Percentiles rank a stretch among this genome's conserved stretches.
phyloP scores from a whole-genome alignment of 495 filamentous ascomycete species.

The Staphylotrichum longicolle region DNA sequence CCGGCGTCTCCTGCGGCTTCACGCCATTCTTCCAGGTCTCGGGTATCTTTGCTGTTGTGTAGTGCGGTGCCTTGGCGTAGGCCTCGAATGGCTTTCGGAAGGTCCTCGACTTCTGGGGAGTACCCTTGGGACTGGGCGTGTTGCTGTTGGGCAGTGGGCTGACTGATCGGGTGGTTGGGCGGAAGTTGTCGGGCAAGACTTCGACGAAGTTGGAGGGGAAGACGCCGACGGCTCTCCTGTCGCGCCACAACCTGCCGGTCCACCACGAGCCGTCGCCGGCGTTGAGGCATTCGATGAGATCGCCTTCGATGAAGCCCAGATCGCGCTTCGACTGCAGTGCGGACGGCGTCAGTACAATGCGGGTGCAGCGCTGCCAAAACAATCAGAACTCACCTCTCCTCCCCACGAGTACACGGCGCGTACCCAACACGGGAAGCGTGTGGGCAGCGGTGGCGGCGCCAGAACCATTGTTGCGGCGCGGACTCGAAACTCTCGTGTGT shows the following conservation, averaged over 20 bases:
- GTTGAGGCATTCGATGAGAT: constrained; percentile 96
- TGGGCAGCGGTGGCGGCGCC: constrained; percentile 66
- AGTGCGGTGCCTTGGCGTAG: constrained; percentile 58
- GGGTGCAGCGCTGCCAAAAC: constrained; percentile 16
- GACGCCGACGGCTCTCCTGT: constrained; percentile 80
- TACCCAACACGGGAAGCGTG: constrained; percentile 92
- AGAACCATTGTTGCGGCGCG: constrained; percentile 42
- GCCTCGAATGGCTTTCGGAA: constrained; percentile 71
- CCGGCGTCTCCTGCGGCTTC: constrained; percentile 41
- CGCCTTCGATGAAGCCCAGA: constrained; percentile 93
- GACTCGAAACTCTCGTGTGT: neutral
- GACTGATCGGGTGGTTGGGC: constrained; percentile 70
- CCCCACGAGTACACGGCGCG: constrained; percentile 95
- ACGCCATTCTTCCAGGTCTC: constrained; percentile 45
- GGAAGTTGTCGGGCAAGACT: constrained; percentile 78
- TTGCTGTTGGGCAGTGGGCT: constrained; percentile 63
- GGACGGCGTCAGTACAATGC: constrained; percentile 9
- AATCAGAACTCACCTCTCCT: constrained; percentile 65
- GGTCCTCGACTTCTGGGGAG: constrained; percentile 57
- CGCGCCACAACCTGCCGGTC: constrained; percentile 85
- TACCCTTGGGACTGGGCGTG: constrained; percentile 51
- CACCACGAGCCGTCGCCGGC: constrained; percentile 98
- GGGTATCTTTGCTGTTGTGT: constrained; percentile 50
- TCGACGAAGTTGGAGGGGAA: constrained; percentile 98
- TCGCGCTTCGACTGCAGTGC: constrained; percentile 74